phyloP scores from a whole-genome alignment of 306 rosid species.

The Fragaria vesca region DNA sequence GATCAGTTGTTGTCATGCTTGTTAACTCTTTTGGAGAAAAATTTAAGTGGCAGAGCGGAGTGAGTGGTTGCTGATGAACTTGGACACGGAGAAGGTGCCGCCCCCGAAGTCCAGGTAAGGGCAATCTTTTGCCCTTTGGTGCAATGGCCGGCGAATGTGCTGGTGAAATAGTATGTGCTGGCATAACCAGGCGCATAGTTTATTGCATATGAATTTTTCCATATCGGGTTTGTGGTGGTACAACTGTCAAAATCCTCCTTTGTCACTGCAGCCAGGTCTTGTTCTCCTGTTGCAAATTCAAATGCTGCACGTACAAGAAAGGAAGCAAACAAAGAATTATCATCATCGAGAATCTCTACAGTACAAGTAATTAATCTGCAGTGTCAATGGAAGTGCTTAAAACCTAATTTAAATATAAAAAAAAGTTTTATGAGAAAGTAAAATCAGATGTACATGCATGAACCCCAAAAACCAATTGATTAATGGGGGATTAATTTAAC shows the following conservation, averaged over 20 bases:
- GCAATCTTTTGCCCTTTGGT: slow-evolving; percentile 47
- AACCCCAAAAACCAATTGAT: neutral
- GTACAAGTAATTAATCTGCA: neutral
- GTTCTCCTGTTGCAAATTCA: neutral
- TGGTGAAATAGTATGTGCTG: slow-evolving; percentile 32
- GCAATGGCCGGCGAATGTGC: slow-evolving; percentile 39
- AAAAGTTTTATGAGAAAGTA: no score
- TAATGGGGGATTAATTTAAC: neutral
- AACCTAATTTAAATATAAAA: neutral
- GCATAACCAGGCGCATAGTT: neutral
- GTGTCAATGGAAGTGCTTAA: neutral
- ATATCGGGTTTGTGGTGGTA: neutral
- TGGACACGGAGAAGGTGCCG: slow-evolving; percentile 15
- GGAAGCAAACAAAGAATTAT: neutral
- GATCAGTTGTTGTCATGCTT: neutral
- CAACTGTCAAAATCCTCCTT: slow-evolving; percentile 8
- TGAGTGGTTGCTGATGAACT: neutral
- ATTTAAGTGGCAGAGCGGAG: neutral
- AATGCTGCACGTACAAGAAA: slow-evolving; percentile 23
- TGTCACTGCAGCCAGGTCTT: slow-evolving; percentile 17
- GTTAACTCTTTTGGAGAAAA: neutral
- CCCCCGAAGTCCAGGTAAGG: slow-evolving; percentile 18
- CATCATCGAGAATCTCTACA: neutral
- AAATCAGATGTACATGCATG: no score
- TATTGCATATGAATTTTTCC: slow-evolving; percentile 12